A percentile compares a stretch with the other conserved stretches of the same genome.
Conservation (phyloP, 1,284 basidiomycete species). For the Meira miltonrushii region DNA sequence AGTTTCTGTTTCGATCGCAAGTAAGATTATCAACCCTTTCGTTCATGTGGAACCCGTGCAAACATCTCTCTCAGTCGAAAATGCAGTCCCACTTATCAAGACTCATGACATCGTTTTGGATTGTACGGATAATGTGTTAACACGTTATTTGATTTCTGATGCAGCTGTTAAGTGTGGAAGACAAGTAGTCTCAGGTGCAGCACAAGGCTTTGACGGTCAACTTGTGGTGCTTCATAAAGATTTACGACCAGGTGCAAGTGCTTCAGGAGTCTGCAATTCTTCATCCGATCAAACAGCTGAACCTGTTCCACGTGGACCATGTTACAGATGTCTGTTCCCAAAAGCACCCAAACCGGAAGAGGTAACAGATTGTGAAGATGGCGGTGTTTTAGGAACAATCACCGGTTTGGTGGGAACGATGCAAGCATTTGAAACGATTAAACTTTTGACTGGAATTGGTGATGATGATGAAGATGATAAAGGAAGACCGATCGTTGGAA, state of each 20-base stretch:
- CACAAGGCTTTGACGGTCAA: slow-evolving; percentile 86
- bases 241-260: slow-evolving; percentile 5
- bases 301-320: slow-evolving; percentile 63
- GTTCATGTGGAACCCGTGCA: slow-evolving; percentile 25
- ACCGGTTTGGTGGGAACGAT: slow-evolving; percentile 85
- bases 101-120: slow-evolving; percentile 71
- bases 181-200: slow-evolving; percentile 86
- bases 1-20: slow-evolving; percentile 64
- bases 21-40: slow-evolving; percentile 37
- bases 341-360: slow-evolving; percentile 42
- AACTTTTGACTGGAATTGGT: slow-evolving; percentile 53
- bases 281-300: not conserved
- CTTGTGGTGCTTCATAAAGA: slow-evolving; percentile 55
- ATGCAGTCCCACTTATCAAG: slow-evolving; percentile 28
- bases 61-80: slow-evolving; percentile 22
- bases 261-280: not conserved
- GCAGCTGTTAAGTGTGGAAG: slow-evolving; percentile 68
- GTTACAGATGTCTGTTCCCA: slow-evolving; percentile 92
- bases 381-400: slow-evolving; percentile 81
- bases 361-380: slow-evolving; percentile 70
- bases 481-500: slow-evolving; percentile 55
- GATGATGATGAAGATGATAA: slow-evolving; percentile 15
- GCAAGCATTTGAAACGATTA: slow-evolving; percentile 85
- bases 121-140: slow-evolving; percentile 89
- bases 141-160: slow-evolving; percentile 91